These are phyloP conservation scores for Omphalotus olearius DNA, from an alignment of 1,284 basidiomycete genomes.

Conservation along the genomic window DNA sequence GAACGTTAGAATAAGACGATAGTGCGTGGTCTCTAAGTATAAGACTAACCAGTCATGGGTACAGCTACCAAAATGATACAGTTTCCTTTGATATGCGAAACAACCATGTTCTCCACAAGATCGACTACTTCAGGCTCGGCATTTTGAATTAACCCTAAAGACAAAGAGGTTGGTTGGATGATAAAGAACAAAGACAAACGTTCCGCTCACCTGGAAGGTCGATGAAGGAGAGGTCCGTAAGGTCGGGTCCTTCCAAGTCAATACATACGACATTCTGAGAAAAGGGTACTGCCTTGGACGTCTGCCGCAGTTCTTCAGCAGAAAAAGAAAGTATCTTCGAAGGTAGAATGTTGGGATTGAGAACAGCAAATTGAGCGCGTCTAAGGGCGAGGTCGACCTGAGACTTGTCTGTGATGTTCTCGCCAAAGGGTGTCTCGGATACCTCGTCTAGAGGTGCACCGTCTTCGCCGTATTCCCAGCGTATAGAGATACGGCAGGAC, in stretches of 20 bases:
- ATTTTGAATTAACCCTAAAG: conserved; percentile 44
- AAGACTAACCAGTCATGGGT: conserved; percentile 43
- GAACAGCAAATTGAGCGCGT: conserved; percentile 30
- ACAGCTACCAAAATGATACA: conserved; percentile 53
- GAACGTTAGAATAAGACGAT: conserved; percentile 1
- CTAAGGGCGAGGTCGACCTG: conserved; percentile 25
- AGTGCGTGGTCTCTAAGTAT: not conserved
- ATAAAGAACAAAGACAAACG: not conserved
- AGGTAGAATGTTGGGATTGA: conserved; percentile 23
- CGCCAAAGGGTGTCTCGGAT: conserved; percentile 21
- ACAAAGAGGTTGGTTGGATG: not conserved
- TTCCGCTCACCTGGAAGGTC: conserved; percentile 37
- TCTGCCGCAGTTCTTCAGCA: not conserved
- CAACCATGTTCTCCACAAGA: conserved; percentile 41
- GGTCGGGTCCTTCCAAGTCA: conserved; percentile 32
- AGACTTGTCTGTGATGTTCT: conserved; percentile 16
- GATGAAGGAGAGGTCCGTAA: conserved; percentile 39
- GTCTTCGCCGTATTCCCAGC: conserved; percentile 18
- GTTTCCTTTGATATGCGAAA: conserved; percentile 40
- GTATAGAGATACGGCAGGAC: conserved; percentile 26
- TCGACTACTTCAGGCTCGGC: conserved; percentile 37
- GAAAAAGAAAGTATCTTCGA: conserved; percentile 17
- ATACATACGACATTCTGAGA: conserved; percentile 36
- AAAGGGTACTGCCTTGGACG: conserved; percentile 23
- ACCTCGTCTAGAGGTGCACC: conserved; percentile 16